Base-by-base conservation (phyloP, 2,329 filamentous ascomycete species). In the Paracorniculantispora psalliotae region DNA sequence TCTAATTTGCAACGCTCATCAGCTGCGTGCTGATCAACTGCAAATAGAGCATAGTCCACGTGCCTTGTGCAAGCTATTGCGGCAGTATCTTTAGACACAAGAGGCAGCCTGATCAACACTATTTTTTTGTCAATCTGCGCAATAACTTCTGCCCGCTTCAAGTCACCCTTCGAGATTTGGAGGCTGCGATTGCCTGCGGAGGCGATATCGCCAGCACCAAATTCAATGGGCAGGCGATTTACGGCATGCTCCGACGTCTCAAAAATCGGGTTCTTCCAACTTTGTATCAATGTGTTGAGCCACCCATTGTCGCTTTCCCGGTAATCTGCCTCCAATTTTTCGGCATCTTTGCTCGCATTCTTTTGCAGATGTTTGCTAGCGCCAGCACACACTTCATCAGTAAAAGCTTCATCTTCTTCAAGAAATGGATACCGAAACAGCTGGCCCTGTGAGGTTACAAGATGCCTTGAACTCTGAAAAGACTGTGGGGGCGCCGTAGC, bases 1-100 rank as follows among this genome's bases (percentile, higher is more conserved):
- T 99, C 94, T 1, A 97, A 82, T 1, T 87, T 86, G 62, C 89
- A 86, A 48, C 94, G 83, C 75, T 99, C 94, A 69, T 97, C 93
- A 3, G 92, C 94, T 1, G 94, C 94, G 69, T 99, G 94, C 68
- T 99, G 94, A 67, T 99, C 94, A 6, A 97, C 81, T 41, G 97
- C 77, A 0, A 96, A 80, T 4, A 97, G 75, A 1, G 85, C 35
- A 89, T 76, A 46, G 80, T 56, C 60, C 8, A 61, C 5, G 50
- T 48, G 1, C 17, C 13, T 3, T 19, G 8, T 23, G 26, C 23
- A 2, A 44, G 51, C 10, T 17, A 19, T 43, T 55, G 8, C 46
- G 37, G 7, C 10, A 23, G 6, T 17, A 19, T 46, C 62, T n/a
- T 47, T 12, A 19, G 41, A 23, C 23, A 67, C 55, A 15, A 69